phyloP scores from a whole-genome alignment of 2,329 filamentous ascomycete species.

The Neonectria sp. region DNA sequence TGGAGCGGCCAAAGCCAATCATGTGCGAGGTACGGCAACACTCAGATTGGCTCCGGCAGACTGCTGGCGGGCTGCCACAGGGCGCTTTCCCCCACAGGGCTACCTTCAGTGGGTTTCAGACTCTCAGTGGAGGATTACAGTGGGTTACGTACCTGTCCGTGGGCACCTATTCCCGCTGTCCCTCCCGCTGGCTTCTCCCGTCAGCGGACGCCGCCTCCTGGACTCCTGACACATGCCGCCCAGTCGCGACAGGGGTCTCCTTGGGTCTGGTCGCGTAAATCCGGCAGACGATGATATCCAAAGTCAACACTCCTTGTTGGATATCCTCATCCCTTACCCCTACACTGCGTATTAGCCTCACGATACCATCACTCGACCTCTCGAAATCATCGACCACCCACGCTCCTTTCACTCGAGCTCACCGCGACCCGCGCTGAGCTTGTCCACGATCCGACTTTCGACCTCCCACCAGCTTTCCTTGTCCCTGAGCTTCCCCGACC shows the following conservation, averaged over 20 bases:
- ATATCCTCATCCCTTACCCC: conserved; percentile 42
- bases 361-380: conserved; percentile 30
- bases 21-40: conserved; percentile 5
- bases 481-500: conserved; percentile 27
- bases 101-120: conserved; percentile 27
- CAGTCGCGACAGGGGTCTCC: conserved; percentile 52
- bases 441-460: conserved; percentile 30
- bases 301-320: conserved; percentile 48
- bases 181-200: conserved; percentile 22
- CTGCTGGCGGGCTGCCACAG: conserved; percentile 6
- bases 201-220: conserved; percentile 36
- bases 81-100: conserved; percentile 26
- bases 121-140: conserved; percentile 19
- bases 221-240: conserved; percentile 50
- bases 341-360: conserved; percentile 35
- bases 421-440: conserved; percentile 29
- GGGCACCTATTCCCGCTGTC: conserved; percentile 22
- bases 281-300: conserved; percentile 41
- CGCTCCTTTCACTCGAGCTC: conserved; percentile 38
- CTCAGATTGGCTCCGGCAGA: conserved; percentile 26
- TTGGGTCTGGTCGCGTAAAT: conserved; percentile 47
- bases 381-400: conserved; percentile 31
- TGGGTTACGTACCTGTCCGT: conserved; percentile 21
- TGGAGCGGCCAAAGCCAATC: conserved; percentile 35
- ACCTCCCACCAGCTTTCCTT: conserved; percentile 33